These are phyloP conservation scores for Quercus aquifolioides DNA, from an alignment of 306 rosid genomes.

Conservation along the genomic window DNA sequence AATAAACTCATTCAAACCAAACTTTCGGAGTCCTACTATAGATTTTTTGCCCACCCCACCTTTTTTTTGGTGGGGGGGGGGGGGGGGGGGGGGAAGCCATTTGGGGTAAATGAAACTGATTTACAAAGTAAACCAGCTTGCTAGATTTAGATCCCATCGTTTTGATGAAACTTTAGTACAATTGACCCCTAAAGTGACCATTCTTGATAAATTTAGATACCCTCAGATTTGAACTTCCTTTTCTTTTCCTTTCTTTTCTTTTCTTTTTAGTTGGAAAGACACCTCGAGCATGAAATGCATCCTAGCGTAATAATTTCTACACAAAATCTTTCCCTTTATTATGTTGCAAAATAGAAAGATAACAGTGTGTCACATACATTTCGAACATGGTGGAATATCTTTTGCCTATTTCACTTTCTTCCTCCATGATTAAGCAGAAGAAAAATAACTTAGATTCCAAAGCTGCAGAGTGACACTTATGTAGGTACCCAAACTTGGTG, in stretches of 20 bases:
- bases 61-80: no score
- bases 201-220: slow-evolving; percentile 11
- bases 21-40: no score
- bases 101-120: background rate
- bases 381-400: slow-evolving; percentile 25
- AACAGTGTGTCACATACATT: background rate
- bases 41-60: no score
- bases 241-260: background rate
- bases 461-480: slow-evolving; percentile 23
- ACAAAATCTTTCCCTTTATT: slow-evolving; percentile 2
- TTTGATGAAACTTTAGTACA: slow-evolving; percentile 20
- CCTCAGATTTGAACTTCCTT: background rate
- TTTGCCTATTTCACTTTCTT: slow-evolving; percentile 7
- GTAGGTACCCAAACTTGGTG: slow-evolving; percentile 42
- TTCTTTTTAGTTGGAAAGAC: slow-evolving; percentile 24
- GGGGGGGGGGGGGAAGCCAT: background rate
- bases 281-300: slow-evolving; percentile 23
- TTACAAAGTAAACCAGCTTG: slow-evolving; percentile 15
- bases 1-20: no score
- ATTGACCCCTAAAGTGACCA: slow-evolving; percentile 38
- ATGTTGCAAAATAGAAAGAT: background rate
- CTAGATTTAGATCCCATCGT: slow-evolving; percentile 30
- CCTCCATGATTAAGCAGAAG: slow-evolving; percentile 35
- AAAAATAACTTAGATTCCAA: slow-evolving; percentile 21
- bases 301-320: slow-evolving; percentile 20